A percentile compares a stretch with the other conserved stretches of the same genome.
Evolutionary conservation across 352 stramenopile genomes (phyloP).

Genomic region (Globisporangium canariense): DNA sequence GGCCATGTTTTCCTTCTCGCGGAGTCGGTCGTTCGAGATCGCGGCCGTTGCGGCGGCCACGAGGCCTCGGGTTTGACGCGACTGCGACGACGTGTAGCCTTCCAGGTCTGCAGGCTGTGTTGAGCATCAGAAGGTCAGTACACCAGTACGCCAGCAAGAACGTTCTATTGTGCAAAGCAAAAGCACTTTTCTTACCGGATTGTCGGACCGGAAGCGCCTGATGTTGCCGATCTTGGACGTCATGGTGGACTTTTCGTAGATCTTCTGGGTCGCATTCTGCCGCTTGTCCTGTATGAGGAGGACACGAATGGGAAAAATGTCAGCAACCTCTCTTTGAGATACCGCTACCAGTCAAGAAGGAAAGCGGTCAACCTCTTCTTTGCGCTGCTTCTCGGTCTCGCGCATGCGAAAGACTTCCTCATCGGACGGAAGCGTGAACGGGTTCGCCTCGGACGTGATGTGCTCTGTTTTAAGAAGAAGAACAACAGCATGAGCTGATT

Average conservation of each 20-base stretch:
- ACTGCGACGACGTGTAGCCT: slow-evolving; percentile 64
- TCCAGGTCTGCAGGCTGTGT: slow-evolving; percentile 37
- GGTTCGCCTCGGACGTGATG: slow-evolving; percentile 62
- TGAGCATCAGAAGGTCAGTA: neutral
- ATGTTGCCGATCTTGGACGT: slow-evolving; percentile 82
- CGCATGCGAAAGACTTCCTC: slow-evolving; percentile 94
- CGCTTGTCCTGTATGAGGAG: slow-evolving; percentile 39
- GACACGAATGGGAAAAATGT: neutral
- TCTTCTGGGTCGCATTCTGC: slow-evolving; percentile 60
- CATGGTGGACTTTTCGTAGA: slow-evolving; percentile 90
- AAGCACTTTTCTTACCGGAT: slow-evolving; percentile 29
- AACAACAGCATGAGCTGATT: neutral
- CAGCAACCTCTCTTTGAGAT: neutral
- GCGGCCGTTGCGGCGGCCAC: slow-evolving; percentile 74
- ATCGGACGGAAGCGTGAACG: slow-evolving; percentile 91
- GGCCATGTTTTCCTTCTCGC: slow-evolving; percentile 94
- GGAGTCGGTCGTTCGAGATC: slow-evolving; percentile 82
- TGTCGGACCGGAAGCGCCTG: slow-evolving; percentile 62
- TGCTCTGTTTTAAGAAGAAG: slow-evolving; percentile 27
- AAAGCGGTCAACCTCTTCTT: slow-evolving; percentile 51
- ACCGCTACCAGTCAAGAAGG: neutral
- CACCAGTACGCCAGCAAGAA: neutral
- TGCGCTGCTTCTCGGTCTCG: slow-evolving; percentile 87
- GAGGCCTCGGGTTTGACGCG: slow-evolving; percentile 69
- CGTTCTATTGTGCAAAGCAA: too few species aligned